phyloP scores from a whole-genome alignment of 805 yeast species.

The Kodamaea nitidulidarum region DNA sequence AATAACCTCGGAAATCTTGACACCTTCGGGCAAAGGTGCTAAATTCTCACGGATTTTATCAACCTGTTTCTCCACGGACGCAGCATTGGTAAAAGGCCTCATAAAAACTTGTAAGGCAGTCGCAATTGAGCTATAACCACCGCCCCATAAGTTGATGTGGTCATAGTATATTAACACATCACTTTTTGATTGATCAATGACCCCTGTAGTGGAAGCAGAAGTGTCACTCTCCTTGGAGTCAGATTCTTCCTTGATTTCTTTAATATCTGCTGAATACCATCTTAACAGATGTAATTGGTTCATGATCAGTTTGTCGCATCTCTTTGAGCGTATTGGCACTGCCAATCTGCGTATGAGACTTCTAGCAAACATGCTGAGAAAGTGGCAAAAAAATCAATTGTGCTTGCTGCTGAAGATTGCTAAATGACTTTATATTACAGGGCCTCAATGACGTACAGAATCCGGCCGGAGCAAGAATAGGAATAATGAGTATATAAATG shows the following conservation, averaged over 20 bases:
- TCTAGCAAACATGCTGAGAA: background rate
- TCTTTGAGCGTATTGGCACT: too few species aligned
- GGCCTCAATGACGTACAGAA: background rate
- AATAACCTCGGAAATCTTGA: slow-evolving; percentile 53
- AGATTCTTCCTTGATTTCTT: slow-evolving; percentile 29
- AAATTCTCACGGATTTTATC: slow-evolving; percentile 16
- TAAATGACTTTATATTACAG: too few species aligned
- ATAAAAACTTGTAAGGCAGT: slow-evolving; percentile 19
- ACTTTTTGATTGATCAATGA: slow-evolving; percentile 29
- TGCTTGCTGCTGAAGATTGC: background rate
- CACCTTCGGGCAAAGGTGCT: slow-evolving; percentile 29
- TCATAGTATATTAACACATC: slow-evolving; percentile 38
- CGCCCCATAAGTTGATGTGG: slow-evolving; percentile 29
- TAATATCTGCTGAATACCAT: slow-evolving; percentile 22
- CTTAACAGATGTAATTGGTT: too few species aligned
- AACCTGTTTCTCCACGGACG: slow-evolving; percentile 15
- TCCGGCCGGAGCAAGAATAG: background rate
- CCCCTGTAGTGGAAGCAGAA: slow-evolving; percentile 39
- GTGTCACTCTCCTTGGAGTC: slow-evolving; percentile 25
- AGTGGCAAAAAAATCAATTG: background rate
- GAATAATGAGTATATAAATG: too few species aligned
- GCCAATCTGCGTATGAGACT: too few species aligned
- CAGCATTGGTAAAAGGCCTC: slow-evolving; percentile 13
- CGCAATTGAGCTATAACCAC: slow-evolving; percentile 21
- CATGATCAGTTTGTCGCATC: too few species aligned